Evolutionary conservation across 441 rosid species (phyloP), one percentile per base, ranked within the genome.

Genomic region (Cnidoscolus chayamansa): DNA sequence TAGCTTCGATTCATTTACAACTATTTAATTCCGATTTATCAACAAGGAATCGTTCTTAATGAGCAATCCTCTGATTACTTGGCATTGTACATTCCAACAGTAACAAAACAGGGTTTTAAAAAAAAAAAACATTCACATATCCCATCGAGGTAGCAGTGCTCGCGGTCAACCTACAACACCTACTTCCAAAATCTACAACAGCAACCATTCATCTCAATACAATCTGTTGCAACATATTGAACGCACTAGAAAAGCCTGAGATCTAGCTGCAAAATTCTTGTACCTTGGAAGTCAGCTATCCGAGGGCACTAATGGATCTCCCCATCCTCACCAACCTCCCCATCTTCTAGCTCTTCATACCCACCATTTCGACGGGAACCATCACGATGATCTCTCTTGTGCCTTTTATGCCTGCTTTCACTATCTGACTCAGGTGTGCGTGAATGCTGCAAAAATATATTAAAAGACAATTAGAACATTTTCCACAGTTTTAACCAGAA

Each of bases 281-380:
- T 9, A 15, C 30, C 70, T 45, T 47, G 74, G 7, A 48, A 77
- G 66, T 62, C 58, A 58, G 67, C 25, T 31, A 51, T 68, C 47
- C 58, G 45, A 13, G 63, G 20, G 6, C 19, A 12, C 81, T 84
- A 79, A 74, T 71, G 67, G 56, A 83, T 85, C 84, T 78, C 84
- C 71, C 81, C 89, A 63, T 88, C 89, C 81, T 83, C 84, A 15
- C 88, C 88, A 48, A 86, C 84, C 78, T 94, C 97, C 74, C 97
- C 97, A 78, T 94, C 98, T 86, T 94, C 97, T 55, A 90, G 93
- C 69, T 92, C 92, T 61, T 86, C 89, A 15, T 81, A 80, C 67
- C 82, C 84, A 50, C 83, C 79, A 76, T 70, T 82, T 83, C 81
- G 88, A 68, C 81, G 85, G 69, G 84, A 87, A 73, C 84, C 85